Base-by-base conservation (phyloP, 305 asterid species). In the Fraxinus sp. region DNA sequence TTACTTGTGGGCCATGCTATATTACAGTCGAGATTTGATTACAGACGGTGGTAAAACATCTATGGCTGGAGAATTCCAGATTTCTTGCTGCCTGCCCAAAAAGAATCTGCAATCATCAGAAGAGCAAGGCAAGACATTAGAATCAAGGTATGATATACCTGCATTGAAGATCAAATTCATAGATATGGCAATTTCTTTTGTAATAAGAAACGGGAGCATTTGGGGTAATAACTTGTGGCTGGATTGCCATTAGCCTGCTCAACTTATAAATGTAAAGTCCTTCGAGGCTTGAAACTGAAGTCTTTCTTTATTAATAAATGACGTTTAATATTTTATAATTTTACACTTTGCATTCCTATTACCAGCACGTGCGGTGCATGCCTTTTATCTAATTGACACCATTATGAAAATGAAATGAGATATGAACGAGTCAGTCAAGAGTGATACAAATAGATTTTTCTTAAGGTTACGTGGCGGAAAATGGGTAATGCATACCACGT, bases 401-500 rank as follows among this genome's bases (percentile, higher is more conserved):
- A 37, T 37, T 7, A 37, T 37, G 46, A 37, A 37, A 37, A 37
- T 37, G 46, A 37, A 37, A 37, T 37, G 46, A 37, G 11, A 37
- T 7, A 37, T 37, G 46, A 37, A 37, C 46, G 46, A 46, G 20
- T 3, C 3, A 2, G 52, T 41, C 52, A 10, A 10, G 52, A 11
- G 20, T 37, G 46, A 4, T 49, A 49, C 20, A 49, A 49, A 49
- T 49, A 14, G 20, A 1, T 14, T 49, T 16, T 49, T 14, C 59
- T 49, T 55, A 46, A 36, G 16, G 14, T 10, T 11, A 80, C 83
- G 87, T 84, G 87, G 79, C 87, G 52, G 36, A 22, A 79, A 79
- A 0, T 84, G 83, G 70, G 36, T 22, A 43, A 41, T 10, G 7
- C 20, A 14, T 36, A 37, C 46, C 5, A 82, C 83, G 87, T 84